These are phyloP conservation scores for Copromyces sp. DNA, from an alignment of 495 filamentous ascomycete genomes.

Conservation along the genomic window DNA sequence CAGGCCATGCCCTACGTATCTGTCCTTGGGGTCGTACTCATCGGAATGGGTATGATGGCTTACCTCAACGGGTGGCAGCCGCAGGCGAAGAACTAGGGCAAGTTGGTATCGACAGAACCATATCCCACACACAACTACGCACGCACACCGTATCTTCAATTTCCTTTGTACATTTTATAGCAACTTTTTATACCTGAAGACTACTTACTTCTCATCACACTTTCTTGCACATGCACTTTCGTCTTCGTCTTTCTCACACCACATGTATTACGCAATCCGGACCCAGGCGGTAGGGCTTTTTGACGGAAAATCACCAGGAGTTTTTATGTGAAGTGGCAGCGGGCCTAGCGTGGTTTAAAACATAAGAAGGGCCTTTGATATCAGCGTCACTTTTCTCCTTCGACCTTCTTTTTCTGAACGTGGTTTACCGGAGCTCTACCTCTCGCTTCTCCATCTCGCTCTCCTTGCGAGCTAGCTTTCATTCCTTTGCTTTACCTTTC, in stretches of 20 bases:
- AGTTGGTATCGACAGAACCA: not conserved
- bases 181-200: not conserved
- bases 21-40: conserved; percentile 77
- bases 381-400: too few relatives aligned
- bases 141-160: not conserved
- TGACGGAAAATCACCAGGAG: not conserved
- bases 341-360: not conserved
- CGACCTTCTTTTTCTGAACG: too few relatives aligned
- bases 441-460: not conserved
- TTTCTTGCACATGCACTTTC: not conserved
- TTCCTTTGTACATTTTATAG: not conserved
- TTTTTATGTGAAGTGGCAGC: not conserved
- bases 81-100: conserved; percentile 16
- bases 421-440: not conserved
- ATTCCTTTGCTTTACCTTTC: not conserved
- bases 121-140: not conserved
- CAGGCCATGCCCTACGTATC: conserved; percentile 74
- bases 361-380: not conserved
- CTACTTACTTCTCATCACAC: not conserved
- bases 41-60: conserved; percentile 89
- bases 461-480: not conserved
- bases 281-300: not conserved
- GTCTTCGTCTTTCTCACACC: not conserved
- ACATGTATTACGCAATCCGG: not conserved
- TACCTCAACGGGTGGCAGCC: conserved; percentile 82